Evolutionary conservation across 2,329 filamentous ascomycete genomes (phyloP), one percentile per base, ranked within the genome.

Genomic region (Sporothrix humicola): DNA sequence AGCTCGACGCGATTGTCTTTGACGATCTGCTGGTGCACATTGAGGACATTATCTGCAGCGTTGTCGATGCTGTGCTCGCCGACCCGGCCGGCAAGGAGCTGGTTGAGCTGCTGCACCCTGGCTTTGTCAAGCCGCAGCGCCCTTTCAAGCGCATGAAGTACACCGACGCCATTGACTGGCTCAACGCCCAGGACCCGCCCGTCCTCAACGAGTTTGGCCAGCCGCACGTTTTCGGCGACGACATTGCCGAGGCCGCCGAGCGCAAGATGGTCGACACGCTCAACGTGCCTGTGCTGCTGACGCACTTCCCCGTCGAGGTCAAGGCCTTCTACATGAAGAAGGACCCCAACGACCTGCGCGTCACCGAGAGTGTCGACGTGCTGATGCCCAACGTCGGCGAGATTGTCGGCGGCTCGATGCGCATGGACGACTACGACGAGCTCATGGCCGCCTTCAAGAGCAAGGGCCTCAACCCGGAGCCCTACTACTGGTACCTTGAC

Each of bases 261-360:
- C 92, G 96, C 79, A 90, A 87, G 81, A 99, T 99, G 96, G 98
- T 95, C 1, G 96, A 99, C 82, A 92, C 92, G 78, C 97, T 99
- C 87, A 96, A 97, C 90, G 86, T 90, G 72, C 96, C 96, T 75
- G 97, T 99, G 82, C 74, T 78, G 48, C 76, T 78, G 58, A 98
- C 95, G 2, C 95, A 98, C 84, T 99, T 99, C 89, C 96, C 96
- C 23, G 91, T 91, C 74, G 94, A 95, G 85, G 97, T 99, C 87
- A 99, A 99, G 87, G 93, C 96, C 1, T 99, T 99, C 83, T 99
- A 99, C 88, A 99, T 99, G 96, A 92, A 95, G 84, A 95, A 92
- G 84, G 96, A 95, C 78, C 86, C 87, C 59, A 83, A 88, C 44
- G 96, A 99, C 80, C 85, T 83, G 44, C 89, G 95, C 37, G 94